Evolutionary conservation across 768 basidiomycete genomes (phyloP), one percentile per base, ranked within the genome.

Genomic region (Termitomyces sp.): DNA sequence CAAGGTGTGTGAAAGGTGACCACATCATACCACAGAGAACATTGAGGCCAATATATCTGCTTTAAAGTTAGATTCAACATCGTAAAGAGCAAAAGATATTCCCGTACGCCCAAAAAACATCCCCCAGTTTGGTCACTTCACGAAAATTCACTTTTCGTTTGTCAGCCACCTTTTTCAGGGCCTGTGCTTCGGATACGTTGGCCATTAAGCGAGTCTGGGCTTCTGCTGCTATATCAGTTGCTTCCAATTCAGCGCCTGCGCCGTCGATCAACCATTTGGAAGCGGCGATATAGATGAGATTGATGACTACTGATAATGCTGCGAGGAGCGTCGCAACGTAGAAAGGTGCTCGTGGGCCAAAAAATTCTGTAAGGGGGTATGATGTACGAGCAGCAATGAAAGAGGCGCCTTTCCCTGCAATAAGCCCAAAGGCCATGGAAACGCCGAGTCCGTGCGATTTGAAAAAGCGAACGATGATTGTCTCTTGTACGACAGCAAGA

Each of bases 391-490:
- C 88, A 23, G 89, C 81, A 35, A 90, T 58, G 66, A 92, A 94
- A 5, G 87, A 87, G 0, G 88, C 81, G 10, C 78, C 82, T 68
- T 92, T 94, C 37, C 91, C 91, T 3, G 83, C 86, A 23, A 94
- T 78, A 15, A 94, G 84, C 21, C 91, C 91, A n/a, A 92, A 75
- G 0, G 89, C 89, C 72, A 94, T 82, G 1, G 87, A 87, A 8
- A 86, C 74, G 1, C 87, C 91, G 1, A 92, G 74, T 1, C 87
- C 87, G 66, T 85, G 87, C 0, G 84, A 80, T 60, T 80, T 82
- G 75, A 91, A 92, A 72, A 89, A 89, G 26, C 86, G 85, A 43
- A 91, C 86, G 51, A 93, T 89, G 60, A 91, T 91, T 6, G 86
- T 86, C 68, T 93, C 91, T 71, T 89, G 91, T 1, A 88, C 84